Base-by-base conservation (phyloP, 768 basidiomycete species). In the Kwoniella shandongensis region DNA sequence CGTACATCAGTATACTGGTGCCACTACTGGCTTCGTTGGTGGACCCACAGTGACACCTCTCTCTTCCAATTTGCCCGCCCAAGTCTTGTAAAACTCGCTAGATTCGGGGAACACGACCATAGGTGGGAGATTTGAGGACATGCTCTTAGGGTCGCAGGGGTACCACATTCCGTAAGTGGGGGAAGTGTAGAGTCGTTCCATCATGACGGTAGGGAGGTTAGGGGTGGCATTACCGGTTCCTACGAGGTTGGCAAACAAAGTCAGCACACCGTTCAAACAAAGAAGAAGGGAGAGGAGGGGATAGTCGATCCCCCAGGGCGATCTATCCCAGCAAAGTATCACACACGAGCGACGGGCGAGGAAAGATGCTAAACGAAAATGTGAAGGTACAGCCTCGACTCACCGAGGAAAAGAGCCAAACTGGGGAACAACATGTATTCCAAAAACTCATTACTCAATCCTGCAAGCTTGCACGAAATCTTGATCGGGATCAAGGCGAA, bases 111-210 rank as follows among this genome's bases (percentile, higher is more conserved):
- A 79, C 23, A 79, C 78, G 25, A 79, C 79, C 79, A 79, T 79
- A 1, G 79, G 79, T 2, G 79, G 79, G 3, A 78, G 56, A 62
- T 79, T 78, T 35, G 65, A 70, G 0, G 75, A 73, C 45, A 79
- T 68, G 3, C 64, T 65, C 54, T 78, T 77, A 10, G 67, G 63
- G 62, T 79, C 78, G 46, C 70, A 63, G 0, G 73, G 73, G 58
- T 78, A 78, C 78, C 78, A 78, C 78, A 79, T 79, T 22, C 79
- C 79, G 51, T 79, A 79, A 0, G 78, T 79, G 0, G 79, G 79
- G 0, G 75, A 76, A n/a, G 79, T 79, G 63, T 77, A 79, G 0
- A 79, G 67, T 10, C 79, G 67, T 59, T 79, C 79, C 75, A 79
- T 76, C 74, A 79, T 78, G 60, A 78, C 63, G 4, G 76, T 63